Evolutionary conservation across 257 asterid species (phyloP).

Genomic region (Galeopsis tetrahit): DNA sequence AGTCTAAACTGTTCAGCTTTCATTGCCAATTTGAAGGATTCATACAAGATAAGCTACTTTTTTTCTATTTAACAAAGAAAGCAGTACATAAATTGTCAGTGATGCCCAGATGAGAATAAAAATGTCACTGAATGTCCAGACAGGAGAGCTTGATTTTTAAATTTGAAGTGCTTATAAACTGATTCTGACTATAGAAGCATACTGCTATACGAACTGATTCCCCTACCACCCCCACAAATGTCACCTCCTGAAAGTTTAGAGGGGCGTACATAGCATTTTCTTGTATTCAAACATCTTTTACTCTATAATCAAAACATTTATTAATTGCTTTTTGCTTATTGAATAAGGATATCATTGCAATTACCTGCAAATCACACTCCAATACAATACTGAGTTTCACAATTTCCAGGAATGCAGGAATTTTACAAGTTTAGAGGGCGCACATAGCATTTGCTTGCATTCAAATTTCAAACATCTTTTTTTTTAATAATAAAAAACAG

Average conservation of each 20-base stretch:
- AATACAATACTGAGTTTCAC: constrained; percentile 16
- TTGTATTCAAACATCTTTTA: not conserved
- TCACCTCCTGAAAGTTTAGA: constrained; percentile 4
- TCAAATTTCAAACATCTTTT: not conserved
- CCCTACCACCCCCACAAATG: not conserved
- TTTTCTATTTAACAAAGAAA: not conserved
- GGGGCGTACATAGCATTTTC: not conserved
- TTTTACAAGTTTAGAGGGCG: not conserved
- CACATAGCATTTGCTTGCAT: not conserved
- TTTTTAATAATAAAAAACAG: not conserved
- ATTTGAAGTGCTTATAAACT: constrained; percentile 22
- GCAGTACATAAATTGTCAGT: not conserved
- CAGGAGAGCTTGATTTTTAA: not conserved
- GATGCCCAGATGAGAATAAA: not conserved
- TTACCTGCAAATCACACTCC: constrained; percentile 9
- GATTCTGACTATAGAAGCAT: constrained; percentile 5
- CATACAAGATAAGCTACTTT: constrained; percentile 19
- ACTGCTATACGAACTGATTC: not conserved
- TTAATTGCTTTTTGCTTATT: too few relatives aligned
- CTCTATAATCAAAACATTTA: too few relatives aligned
- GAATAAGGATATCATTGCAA: too few relatives aligned
- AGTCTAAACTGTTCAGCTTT: not conserved
- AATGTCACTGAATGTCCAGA: constrained; percentile 6
- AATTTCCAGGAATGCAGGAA: not conserved
- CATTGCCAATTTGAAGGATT: constrained; percentile 1